These are phyloP conservation scores for Gentiana dahurica DNA, from an alignment of 257 asterid species.

Conservation along the genomic window DNA sequence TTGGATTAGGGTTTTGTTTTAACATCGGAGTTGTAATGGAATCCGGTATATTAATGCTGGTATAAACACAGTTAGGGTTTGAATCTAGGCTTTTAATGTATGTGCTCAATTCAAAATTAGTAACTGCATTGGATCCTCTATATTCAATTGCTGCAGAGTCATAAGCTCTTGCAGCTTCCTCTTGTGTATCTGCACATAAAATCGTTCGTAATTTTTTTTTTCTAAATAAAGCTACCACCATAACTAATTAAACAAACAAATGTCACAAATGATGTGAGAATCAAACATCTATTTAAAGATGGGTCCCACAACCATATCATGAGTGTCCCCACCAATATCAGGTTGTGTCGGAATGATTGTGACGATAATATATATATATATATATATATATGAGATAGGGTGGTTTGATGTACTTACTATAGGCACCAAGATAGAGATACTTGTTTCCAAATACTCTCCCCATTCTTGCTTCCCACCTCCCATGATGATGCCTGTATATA, in stretches of 20 bases:
- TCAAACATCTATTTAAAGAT: too few species aligned
- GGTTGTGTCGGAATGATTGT: too few species aligned
- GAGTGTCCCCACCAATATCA: too few species aligned
- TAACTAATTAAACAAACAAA: too few species aligned
- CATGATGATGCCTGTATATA: slow-evolving; percentile 53
- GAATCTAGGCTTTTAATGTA: slow-evolving; percentile 23
- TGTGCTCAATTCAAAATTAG: slow-evolving; percentile 31
- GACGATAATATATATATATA: too few species aligned
- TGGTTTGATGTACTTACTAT: slow-evolving; percentile 23
- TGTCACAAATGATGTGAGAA: not conserved
- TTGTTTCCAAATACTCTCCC: slow-evolving; percentile 66
- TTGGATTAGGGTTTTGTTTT: not conserved
- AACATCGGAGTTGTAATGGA: too few species aligned
- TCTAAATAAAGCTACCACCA: too few species aligned
- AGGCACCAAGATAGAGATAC: slow-evolving; percentile 64
- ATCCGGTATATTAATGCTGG: too few species aligned
- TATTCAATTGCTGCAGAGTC: slow-evolving; percentile 36
- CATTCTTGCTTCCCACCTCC: slow-evolving; percentile 81
- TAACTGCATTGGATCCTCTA: slow-evolving; percentile 31
- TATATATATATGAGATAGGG: not conserved
- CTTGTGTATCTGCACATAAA: slow-evolving; percentile 22
- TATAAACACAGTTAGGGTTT: slow-evolving; percentile 2
- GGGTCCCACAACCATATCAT: too few species aligned
- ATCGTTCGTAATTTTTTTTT: too few species aligned
- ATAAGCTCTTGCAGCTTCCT: slow-evolving; percentile 39